Conservation (phyloP, 2,329 filamentous ascomycete genomes). For the Eurotiales sp. region DNA sequence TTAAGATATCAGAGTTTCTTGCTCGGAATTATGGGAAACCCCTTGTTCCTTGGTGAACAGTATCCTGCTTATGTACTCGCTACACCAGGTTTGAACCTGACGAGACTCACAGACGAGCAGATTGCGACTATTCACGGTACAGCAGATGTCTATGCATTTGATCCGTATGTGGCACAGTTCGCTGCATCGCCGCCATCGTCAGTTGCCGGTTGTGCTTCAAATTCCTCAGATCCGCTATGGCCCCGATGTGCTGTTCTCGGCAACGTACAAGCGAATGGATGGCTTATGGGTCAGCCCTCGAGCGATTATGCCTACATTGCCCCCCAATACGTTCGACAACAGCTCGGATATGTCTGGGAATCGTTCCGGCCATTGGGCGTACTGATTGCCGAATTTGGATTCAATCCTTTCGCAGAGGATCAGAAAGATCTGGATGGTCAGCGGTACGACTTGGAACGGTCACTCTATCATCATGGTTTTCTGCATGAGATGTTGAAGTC, state of each 20-base stretch:
- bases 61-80: constrained; percentile 42
- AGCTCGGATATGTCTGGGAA: constrained; percentile 59
- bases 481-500: constrained; percentile 54
- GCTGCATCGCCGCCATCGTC: constrained; percentile 48
- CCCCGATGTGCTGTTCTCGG: constrained; percentile 54
- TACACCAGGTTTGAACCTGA: constrained; percentile 41
- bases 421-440: constrained; percentile 47
- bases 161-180: constrained; percentile 56
- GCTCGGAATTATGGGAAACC: constrained; percentile 42
- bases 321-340: constrained; percentile 43
- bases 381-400: constrained; percentile 56
- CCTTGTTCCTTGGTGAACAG: constrained; percentile 43
- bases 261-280: constrained; percentile 48
- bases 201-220: constrained; percentile 47
- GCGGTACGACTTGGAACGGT: constrained; percentile 52
- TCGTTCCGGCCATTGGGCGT: constrained; percentile 51
- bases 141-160: constrained; percentile 55
- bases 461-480: constrained; percentile 53
- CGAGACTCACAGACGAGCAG: constrained; percentile 48
- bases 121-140: constrained; percentile 50
- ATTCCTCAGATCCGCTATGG: constrained; percentile 43
- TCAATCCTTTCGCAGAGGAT: constrained; percentile 50
- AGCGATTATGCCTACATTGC: constrained; percentile 57
- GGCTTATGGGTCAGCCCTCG: constrained; percentile 57
- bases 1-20: constrained; percentile 32